Percentiles rank a stretch among this genome's conserved stretches.
Conservation (phyloP, 768 basidiomycete species). For the Kwoniella heveanensis region DNA sequence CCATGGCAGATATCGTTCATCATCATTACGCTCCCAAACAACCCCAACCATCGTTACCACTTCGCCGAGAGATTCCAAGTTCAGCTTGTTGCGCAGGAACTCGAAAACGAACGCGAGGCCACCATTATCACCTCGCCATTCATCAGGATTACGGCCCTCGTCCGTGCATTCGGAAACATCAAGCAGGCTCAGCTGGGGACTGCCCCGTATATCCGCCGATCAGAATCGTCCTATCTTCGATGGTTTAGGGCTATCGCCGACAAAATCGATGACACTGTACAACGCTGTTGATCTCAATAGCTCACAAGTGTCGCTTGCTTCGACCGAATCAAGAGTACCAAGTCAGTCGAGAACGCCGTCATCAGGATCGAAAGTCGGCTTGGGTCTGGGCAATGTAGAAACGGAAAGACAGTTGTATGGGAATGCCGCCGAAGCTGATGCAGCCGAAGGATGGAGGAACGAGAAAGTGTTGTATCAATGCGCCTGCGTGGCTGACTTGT, state of each 20-base stretch:
- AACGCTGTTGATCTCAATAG: constrained; percentile 14
- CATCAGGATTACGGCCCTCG: constrained; percentile 18
- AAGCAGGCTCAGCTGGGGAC: constrained; percentile 29
- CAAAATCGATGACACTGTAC: constrained; percentile 13
- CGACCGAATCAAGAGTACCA: constrained; percentile 7
- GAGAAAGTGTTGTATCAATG: constrained; percentile 53
- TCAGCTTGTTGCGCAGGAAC: constrained; percentile 21
- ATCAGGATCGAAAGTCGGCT: constrained; percentile 5
- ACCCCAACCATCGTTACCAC: constrained; percentile 6
- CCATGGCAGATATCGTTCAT: constrained; percentile 14
- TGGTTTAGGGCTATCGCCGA: constrained; percentile 30
- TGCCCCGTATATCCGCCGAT: constrained; percentile 27
- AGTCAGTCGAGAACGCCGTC: not conserved
- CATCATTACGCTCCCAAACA: constrained; percentile 11
- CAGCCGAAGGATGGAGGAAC: constrained; percentile 47
- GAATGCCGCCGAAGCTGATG: constrained; percentile 29
- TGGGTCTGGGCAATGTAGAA: constrained; percentile 15
- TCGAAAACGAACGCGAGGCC: constrained; percentile 1
- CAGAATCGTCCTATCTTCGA: constrained; percentile 25
- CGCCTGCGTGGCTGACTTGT: constrained; percentile 56
- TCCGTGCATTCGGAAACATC: constrained; percentile 15
- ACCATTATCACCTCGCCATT: constrained; percentile 5
- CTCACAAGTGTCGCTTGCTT: constrained; percentile 19
- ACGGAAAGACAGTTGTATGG: not conserved
- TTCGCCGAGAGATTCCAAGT: constrained; percentile 14